Conservation (phyloP, 257 asterid genomes). For the Paulownia fortunei region DNA sequence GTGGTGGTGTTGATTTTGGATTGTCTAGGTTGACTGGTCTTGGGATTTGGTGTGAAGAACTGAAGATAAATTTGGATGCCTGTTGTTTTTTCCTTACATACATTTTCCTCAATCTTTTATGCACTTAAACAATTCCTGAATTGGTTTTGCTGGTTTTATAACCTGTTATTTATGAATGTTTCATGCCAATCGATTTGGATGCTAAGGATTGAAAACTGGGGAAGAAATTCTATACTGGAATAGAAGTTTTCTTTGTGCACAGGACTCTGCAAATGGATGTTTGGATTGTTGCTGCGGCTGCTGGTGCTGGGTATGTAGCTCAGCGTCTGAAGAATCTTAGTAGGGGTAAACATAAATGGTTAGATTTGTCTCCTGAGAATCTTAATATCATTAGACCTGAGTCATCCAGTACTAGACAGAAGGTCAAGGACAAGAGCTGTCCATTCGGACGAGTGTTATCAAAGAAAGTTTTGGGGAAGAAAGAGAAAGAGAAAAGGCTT, state of each 20-base stretch:
- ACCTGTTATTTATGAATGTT: conserved; percentile 1
- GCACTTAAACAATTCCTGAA: neutral
- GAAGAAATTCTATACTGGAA: conserved; percentile 16
- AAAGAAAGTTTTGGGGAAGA: conserved; percentile 38
- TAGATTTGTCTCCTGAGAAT: conserved; percentile 41
- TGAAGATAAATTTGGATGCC: neutral
- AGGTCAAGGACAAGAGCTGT: conserved; percentile 34
- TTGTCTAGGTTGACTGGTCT: conserved; percentile 20
- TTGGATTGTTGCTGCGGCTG: conserved; percentile 79
- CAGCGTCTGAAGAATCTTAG: conserved; percentile 66
- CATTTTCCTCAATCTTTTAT: conserved; percentile 21
- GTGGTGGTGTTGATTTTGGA: conserved; percentile 22
- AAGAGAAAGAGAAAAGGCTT: conserved; percentile 34
- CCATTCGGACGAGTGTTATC: conserved; percentile 27
- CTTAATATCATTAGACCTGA: conserved; percentile 34
- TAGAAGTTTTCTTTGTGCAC: conserved; percentile 23
- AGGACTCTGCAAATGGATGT: conserved; percentile 60
- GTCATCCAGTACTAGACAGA: conserved; percentile 29
- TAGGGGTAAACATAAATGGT: conserved; percentile 42
- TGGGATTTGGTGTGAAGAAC: conserved; percentile 13
- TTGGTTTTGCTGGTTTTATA: conserved; percentile 1
- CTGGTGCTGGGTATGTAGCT: conserved; percentile 74
- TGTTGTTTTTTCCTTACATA: neutral
- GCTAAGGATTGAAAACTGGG: conserved; percentile 10
- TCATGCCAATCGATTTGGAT: conserved; percentile 20